phyloP scores from a whole-genome alignment of 2,329 filamentous ascomycete species.

The Delphinella strobiligena region DNA sequence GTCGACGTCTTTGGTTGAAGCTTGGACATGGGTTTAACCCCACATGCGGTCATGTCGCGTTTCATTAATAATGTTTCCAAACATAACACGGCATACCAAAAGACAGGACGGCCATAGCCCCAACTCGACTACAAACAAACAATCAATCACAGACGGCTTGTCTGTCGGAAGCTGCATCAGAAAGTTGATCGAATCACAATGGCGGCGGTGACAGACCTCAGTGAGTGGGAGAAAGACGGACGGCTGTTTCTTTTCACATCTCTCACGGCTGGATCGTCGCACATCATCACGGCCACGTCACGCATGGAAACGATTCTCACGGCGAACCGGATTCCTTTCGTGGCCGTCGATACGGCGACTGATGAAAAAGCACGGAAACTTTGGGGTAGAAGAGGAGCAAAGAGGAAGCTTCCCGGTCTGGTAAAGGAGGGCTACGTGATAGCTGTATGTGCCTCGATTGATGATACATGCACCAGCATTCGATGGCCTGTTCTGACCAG shows the following conservation, averaged over 20 bases:
- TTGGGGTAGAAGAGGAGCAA: slow-evolving; percentile 74
- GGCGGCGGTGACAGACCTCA: slow-evolving; percentile 22
- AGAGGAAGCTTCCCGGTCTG: slow-evolving; percentile 77
- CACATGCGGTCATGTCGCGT: too few relatives aligned
- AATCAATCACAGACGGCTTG: too few relatives aligned
- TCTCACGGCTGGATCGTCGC: slow-evolving; percentile 84
- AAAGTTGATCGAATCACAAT: too few relatives aligned
- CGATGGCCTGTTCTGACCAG: not conserved
- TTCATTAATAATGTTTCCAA: slow-evolving; percentile 1
- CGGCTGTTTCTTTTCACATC: slow-evolving; percentile 89
- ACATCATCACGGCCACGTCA: slow-evolving; percentile 92
- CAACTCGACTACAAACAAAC: too few relatives aligned
- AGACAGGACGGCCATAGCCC: slow-evolving; percentile 1
- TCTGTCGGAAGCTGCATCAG: too few relatives aligned
- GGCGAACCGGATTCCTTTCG: slow-evolving; percentile 88
- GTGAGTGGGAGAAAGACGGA: slow-evolving; percentile 32
- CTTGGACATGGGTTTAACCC: too few relatives aligned
- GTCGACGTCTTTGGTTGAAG: too few relatives aligned
- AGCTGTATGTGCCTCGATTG: slow-evolving; percentile 50
- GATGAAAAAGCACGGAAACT: slow-evolving; percentile 80
- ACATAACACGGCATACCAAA: not conserved
- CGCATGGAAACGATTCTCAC: slow-evolving; percentile 92
- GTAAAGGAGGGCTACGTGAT: slow-evolving; percentile 79
- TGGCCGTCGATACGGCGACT: slow-evolving; percentile 79
- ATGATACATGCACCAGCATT: not conserved